Conservation (phyloP, 2,329 filamentous ascomycete genomes). For the Colletotrichum orchidophilum region DNA sequence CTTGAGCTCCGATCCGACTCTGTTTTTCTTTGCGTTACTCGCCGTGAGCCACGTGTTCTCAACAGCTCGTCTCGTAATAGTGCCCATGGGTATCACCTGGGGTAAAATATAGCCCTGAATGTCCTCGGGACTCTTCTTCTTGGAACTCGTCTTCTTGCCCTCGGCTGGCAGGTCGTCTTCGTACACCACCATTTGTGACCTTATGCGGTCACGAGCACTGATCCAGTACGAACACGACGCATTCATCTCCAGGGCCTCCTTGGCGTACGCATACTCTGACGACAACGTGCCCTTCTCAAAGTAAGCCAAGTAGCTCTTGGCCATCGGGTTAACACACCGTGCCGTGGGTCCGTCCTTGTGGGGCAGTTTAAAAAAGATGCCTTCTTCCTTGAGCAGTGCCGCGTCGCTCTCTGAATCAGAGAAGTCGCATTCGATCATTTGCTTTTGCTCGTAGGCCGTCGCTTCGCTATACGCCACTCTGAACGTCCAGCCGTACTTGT, state of each 20-base stretch:
- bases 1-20: slow-evolving; percentile 96
- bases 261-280: slow-evolving; percentile 89
- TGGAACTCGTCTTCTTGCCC: slow-evolving; percentile 12
- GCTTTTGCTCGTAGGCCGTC: slow-evolving; percentile 73
- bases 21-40: slow-evolving; percentile 94
- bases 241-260: slow-evolving; percentile 97
- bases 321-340: slow-evolving; percentile 86
- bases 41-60: slow-evolving; percentile 99
- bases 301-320: slow-evolving; percentile 89
- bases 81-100: slow-evolving; percentile 98
- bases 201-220: slow-evolving; percentile 91
- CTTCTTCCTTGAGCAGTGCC: slow-evolving; percentile 69
- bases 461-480: slow-evolving; percentile 72
- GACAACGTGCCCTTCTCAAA: slow-evolving; percentile 90
- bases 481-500: slow-evolving; percentile 94
- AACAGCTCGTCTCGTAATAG: slow-evolving; percentile 91
- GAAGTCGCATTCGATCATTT: slow-evolving; percentile 81
- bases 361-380: slow-evolving; percentile 89
- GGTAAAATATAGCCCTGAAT: slow-evolving; percentile 85
- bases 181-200: slow-evolving; percentile 94
- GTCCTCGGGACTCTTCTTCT: slow-evolving; percentile 35
- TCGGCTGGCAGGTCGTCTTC: slow-evolving; percentile 64
- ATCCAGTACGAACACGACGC: slow-evolving; percentile 99
- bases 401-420: slow-evolving; percentile 73
- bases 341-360: slow-evolving; percentile 93